Evolutionary conservation across 306 rosid genomes (phyloP).

Genomic region (Luffa aegyptiaca): DNA sequence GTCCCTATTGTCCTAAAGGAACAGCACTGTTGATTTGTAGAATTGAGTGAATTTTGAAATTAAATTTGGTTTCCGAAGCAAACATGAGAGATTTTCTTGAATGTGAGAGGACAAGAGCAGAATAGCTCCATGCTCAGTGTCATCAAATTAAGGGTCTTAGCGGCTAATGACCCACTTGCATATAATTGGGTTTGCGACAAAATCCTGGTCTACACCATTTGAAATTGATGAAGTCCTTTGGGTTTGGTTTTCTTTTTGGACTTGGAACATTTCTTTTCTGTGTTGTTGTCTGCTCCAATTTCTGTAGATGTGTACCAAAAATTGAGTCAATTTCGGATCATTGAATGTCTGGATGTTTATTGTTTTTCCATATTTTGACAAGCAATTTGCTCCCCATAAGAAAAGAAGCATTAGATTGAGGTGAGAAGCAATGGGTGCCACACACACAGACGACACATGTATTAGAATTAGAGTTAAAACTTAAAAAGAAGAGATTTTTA

Average conservation of each 20-base stretch:
- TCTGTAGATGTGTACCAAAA: neutral
- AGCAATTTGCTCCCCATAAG: neutral
- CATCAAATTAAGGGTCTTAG: neutral
- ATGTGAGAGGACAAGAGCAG: neutral
- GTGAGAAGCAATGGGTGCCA: neutral
- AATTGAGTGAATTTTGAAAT: neutral
- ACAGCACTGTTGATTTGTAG: neutral
- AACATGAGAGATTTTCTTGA: neutral
- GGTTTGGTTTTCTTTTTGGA: neutral
- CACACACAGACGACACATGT: no score
- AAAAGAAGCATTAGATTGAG: neutral
- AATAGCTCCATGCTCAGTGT: neutral
- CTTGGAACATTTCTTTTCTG: neutral
- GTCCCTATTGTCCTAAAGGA: neutral
- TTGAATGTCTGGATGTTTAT: neutral
- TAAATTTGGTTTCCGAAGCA: neutral
- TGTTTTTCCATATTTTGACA: conserved; percentile 6
- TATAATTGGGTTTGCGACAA: conserved; percentile 1
- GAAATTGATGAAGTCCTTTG: neutral
- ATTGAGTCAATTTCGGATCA: neutral
- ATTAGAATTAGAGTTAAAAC: no score
- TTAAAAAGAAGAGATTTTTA: no score
- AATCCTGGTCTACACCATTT: conserved; percentile 9
- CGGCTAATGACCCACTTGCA: conserved; percentile 2
- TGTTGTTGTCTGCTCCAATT: neutral